Base-by-base conservation (phyloP, 1,139 yeast genomes). In the Geotrichum histeridarum region DNA sequence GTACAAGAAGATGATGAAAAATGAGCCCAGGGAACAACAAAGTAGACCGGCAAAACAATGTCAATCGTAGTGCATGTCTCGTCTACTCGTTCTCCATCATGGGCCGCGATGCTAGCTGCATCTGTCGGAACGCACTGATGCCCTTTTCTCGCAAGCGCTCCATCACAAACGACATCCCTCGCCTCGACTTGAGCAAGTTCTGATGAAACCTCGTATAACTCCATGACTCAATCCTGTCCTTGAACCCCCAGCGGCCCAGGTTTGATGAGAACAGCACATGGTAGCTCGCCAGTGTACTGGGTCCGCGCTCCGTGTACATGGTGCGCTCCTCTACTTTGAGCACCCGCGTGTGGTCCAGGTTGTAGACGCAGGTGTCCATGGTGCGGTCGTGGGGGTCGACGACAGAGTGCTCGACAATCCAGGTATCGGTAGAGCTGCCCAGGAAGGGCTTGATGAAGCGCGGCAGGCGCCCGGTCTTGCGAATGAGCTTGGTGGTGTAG, bases 401-500 rank as follows among this genome's bases (percentile, higher is more conserved):
- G 9, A 86, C 73, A 1, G 90, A 80, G 61, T 82, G 81, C 68
- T 93, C 99, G 54, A 93, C 78, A 42, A 91, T 83, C 93, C 95
- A 89, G 8, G 91, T 78, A 60, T 87, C 85, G 37, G 87, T 76
- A 39, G 82, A 81, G 55, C 78, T 75, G 1, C 95, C 94, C 59
- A 91, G 71, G 56, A 91, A 79, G 6, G 95, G 95, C 62, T 79
- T 80, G 50, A 86, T 82, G 79, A 94, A 90, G 44, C 75, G 71
- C 4, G 98, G 98, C 50, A 91, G 74, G 61, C 89, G 76, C 6
- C 98, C 98, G 1, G 81, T 75, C 67, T 93, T 93, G 61, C 81
- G 80, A 56, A 91, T 82, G 48, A 93, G 72, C 63, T 93, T 78
- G 8, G 95, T 87, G 39, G 88, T 82, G 62, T 82, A 79, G 51